These are phyloP conservation scores for Venturia pyrina DNA, from an alignment of 2,329 filamentous ascomycete genomes.

Conservation along the genomic window DNA sequence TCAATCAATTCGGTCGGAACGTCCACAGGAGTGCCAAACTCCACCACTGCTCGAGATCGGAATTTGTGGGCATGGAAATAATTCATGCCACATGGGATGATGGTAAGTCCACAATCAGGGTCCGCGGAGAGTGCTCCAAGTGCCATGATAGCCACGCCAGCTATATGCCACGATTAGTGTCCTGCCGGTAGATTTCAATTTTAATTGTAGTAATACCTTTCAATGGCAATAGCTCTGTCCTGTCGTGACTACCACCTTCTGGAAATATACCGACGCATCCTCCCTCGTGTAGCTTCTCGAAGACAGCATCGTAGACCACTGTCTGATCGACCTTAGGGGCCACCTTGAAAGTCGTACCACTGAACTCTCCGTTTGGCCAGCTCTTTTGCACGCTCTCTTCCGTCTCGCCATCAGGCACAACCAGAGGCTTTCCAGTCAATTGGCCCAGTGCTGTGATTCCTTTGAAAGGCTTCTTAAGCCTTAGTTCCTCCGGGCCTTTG, in stretches of 20 bases:
- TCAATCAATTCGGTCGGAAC: constrained; percentile 73
- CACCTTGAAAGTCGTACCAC: constrained; percentile 74
- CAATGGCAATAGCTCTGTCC: constrained; percentile 79
- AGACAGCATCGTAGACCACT: constrained; percentile 87
- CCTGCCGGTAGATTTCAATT: neutral
- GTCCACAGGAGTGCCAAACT: constrained; percentile 85
- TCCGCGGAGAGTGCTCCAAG: constrained; percentile 78
- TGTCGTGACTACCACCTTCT: constrained; percentile 91
- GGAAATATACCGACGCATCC: constrained; percentile 96
- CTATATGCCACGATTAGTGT: constrained; percentile 31
- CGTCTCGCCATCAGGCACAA: constrained; percentile 54
- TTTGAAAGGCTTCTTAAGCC: constrained; percentile 81
- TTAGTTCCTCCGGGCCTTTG: constrained; percentile 66
- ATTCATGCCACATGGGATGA: constrained; percentile 97
- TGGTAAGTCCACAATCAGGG: constrained; percentile 80
- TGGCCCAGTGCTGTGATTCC: constrained; percentile 65
- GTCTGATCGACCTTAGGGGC: constrained; percentile 92
- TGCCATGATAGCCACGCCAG: constrained; percentile 96
- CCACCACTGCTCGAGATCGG: constrained; percentile 85
- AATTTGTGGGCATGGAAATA: constrained; percentile 99
- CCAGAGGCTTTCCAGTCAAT: constrained; percentile 68
- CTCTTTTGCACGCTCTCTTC: constrained; percentile 46
- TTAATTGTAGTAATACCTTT: constrained; percentile 44
- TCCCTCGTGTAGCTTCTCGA: constrained; percentile 67
- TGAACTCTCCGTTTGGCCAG: constrained; percentile 42